Percentiles rank a stretch among this genome's conserved stretches.
These are phyloP conservation scores for Coniferiporia sulphurascens DNA, from an alignment of 1,284 basidiomycete species.

Conservation along the genomic window DNA sequence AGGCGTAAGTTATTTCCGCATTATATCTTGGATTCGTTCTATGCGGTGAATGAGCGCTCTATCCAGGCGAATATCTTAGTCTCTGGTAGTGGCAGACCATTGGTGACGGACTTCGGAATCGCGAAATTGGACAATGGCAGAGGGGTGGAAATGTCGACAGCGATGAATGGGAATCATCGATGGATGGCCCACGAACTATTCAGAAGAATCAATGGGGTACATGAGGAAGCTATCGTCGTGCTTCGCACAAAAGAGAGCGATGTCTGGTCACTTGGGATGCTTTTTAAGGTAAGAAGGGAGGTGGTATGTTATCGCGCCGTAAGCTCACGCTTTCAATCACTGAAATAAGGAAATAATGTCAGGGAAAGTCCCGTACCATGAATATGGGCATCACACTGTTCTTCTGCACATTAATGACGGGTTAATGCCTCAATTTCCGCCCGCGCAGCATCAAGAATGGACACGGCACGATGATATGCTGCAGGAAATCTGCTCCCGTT, in stretches of 20 bases:
- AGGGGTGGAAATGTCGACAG: neutral
- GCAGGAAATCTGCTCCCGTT: neutral
- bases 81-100: neutral
- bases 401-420: neutral
- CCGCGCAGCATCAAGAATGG: slow-evolving; percentile 1
- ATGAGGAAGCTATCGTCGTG: neutral
- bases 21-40: neutral
- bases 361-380: neutral
- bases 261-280: slow-evolving; percentile 4
- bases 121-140: neutral
- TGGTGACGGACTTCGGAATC: slow-evolving; percentile 13
- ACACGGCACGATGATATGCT: neutral
- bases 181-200: slow-evolving; percentile 12
- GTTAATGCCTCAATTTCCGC: neutral
- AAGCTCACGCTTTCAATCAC: no score
- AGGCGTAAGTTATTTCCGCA: neutral
- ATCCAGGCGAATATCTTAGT: slow-evolving; percentile 9
- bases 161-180: neutral
- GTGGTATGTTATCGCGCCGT: neutral
- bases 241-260: neutral
- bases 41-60: neutral
- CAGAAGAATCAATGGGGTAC: neutral
- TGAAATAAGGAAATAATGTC: slow-evolving; percentile 1
- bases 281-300: slow-evolving; percentile 1
- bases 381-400: neutral